phyloP scores from a whole-genome alignment of 805 yeast genomes.

The Pichia occidentalis region DNA sequence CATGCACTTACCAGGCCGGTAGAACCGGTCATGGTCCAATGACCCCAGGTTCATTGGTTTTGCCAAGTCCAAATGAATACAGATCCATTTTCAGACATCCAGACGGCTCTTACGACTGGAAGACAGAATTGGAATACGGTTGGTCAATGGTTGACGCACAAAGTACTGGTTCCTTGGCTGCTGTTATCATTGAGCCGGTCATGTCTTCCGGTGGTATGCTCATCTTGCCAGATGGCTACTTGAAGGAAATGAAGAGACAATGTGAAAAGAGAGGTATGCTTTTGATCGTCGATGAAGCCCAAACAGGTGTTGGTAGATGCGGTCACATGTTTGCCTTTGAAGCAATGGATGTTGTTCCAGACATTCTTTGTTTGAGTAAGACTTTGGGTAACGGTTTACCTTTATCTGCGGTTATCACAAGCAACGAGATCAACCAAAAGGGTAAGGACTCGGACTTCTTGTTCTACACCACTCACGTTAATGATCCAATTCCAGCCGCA shows the following conservation, averaged over 20 bases:
- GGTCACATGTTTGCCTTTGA: constrained; percentile 40
- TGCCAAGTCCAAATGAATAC: constrained; percentile 26
- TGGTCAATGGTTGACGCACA: constrained; percentile 24
- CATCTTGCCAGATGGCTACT: constrained; percentile 32
- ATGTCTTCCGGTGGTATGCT: constrained; percentile 49
- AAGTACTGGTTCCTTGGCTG: constrained; percentile 39
- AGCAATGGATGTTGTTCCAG: constrained; percentile 28
- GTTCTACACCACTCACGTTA: constrained; percentile 28
- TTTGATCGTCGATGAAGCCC: constrained; percentile 49
- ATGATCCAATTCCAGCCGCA: constrained; percentile 27
- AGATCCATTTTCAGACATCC: constrained; percentile 24
- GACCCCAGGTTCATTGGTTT: constrained; percentile 23
- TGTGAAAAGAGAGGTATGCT: constrained; percentile 37
- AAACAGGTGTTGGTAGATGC: constrained; percentile 48
- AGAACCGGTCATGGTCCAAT: constrained; percentile 26
- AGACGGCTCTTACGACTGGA: constrained; percentile 28
- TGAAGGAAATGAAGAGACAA: constrained; percentile 22
- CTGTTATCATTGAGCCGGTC: constrained; percentile 45
- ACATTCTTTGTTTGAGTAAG: constrained; percentile 29
- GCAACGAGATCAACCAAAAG: constrained; percentile 20
- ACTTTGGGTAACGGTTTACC: constrained; percentile 31
- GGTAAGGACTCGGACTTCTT: constrained; percentile 20
- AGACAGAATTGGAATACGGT: constrained; percentile 25
- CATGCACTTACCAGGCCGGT: constrained; percentile 24
- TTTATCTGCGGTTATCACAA: constrained; percentile 27